Evolutionary conservation across 2,329 filamentous ascomycete species (phyloP).

Genomic region (Epichloe scottii): DNA sequence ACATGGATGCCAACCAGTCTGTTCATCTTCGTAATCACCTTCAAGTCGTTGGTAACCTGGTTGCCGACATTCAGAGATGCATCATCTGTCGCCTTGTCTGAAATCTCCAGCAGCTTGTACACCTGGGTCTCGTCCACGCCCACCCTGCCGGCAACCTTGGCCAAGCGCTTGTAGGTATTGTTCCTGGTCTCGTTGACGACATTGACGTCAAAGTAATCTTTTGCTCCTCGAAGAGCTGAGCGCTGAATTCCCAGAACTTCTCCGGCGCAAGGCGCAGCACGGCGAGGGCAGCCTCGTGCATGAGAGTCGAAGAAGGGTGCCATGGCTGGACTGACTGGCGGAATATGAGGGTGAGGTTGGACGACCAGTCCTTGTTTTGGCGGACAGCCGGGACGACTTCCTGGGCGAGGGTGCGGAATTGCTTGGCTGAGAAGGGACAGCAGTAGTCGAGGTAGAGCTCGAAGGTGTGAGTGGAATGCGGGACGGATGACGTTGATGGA

Average conservation of each 20-base stretch:
- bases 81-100: slow-evolving; percentile 52
- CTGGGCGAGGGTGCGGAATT: slow-evolving; percentile 66
- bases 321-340: slow-evolving; percentile 89
- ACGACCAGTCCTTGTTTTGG: slow-evolving; percentile 40
- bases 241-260: slow-evolving; percentile 72
- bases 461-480: slow-evolving; percentile 42
- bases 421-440: slow-evolving; percentile 57
- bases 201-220: slow-evolving; percentile 70
- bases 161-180: slow-evolving; percentile 66
- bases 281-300: slow-evolving; percentile 74
- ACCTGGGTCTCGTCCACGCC: slow-evolving; percentile 61
- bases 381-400: slow-evolving; percentile 53
- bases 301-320: slow-evolving; percentile 76
- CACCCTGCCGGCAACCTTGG: slow-evolving; percentile 55
- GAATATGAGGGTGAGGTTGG: slow-evolving; percentile 63
- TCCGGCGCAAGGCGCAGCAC: slow-evolving; percentile 58
- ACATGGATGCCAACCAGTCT: slow-evolving; percentile 76
- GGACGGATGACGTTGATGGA: slow-evolving; percentile 21
- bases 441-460: slow-evolving; percentile 78
- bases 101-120: slow-evolving; percentile 55
- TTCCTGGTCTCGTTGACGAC: slow-evolving; percentile 80
- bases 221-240: slow-evolving; percentile 53
- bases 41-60: slow-evolving; percentile 70
- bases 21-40: slow-evolving; percentile 69
- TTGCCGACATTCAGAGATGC: slow-evolving; percentile 70